Evolutionary conservation across 345 rosid genomes (phyloP).

Genomic region (Erucastrum elatum): DNA sequence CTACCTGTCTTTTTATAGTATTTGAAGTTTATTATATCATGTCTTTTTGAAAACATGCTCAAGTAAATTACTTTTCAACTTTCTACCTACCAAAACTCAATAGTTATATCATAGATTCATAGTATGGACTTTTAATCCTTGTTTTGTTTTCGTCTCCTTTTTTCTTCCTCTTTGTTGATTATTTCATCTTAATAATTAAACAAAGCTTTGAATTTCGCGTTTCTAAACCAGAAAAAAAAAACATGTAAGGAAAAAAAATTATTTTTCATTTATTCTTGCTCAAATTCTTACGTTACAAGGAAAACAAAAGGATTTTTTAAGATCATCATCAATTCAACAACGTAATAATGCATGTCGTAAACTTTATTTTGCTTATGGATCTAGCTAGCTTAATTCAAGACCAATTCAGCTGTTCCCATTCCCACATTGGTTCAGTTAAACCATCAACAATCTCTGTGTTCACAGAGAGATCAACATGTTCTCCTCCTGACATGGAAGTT

Average conservation of each 20-base stretch:
- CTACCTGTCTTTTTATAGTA: background rate
- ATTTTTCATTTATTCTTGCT: constrained; percentile 21
- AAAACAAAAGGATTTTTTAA: background rate
- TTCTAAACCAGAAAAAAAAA: background rate
- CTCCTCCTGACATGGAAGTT: constrained; percentile 51
- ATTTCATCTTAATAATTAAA: background rate
- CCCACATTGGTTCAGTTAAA: constrained; percentile 46
- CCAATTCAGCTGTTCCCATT: constrained; percentile 60
- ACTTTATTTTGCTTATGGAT: background rate
- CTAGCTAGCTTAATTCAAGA: constrained; percentile 32
- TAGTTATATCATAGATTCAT: background rate
- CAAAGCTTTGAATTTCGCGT: constrained; percentile 8
- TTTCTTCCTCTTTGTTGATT: background rate
- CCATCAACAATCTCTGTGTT: constrained; percentile 38
- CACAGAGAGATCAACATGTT: constrained; percentile 42
- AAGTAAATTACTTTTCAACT: background rate
- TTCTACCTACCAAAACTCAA: background rate
- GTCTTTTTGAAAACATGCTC: background rate
- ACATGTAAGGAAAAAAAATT: background rate
- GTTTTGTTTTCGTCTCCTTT: background rate
- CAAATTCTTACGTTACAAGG: constrained; percentile 8
- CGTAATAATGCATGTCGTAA: background rate
- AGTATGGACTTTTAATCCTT: background rate
- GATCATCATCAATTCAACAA: background rate
- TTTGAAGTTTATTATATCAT: background rate